Evolutionary conservation across 2,329 filamentous ascomycete species (phyloP).

Genomic region (Cladosporium sp.): DNA sequence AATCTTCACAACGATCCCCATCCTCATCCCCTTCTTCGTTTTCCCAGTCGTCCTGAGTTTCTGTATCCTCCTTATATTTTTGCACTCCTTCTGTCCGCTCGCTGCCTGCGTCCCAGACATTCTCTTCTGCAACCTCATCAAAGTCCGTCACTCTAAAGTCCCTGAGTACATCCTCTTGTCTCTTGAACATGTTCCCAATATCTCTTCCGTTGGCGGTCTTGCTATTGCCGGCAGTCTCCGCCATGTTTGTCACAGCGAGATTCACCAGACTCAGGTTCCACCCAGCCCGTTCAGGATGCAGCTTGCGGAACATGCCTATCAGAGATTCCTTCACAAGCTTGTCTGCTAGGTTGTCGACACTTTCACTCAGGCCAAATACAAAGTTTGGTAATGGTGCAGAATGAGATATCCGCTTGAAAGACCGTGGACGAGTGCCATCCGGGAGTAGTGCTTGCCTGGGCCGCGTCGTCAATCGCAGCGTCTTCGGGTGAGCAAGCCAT

Average conservation of each 20-base stretch:
- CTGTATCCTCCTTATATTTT: neutral
- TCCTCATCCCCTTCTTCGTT: slow-evolving; percentile 25
- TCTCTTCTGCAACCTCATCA: slow-evolving; percentile 20
- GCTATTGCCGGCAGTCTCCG: slow-evolving; percentile 45
- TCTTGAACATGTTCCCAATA: slow-evolving; percentile 79
- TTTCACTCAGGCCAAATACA: slow-evolving; percentile 64
- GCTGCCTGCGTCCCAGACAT: neutral
- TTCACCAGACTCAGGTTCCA: slow-evolving; percentile 87
- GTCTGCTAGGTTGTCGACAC: slow-evolving; percentile 61
- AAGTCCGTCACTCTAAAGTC: slow-evolving; percentile 63
- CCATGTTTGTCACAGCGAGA: slow-evolving; percentile 84
- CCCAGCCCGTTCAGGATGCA: slow-evolving; percentile 67
- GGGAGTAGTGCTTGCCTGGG: slow-evolving; percentile 56
- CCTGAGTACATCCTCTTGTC: slow-evolving; percentile 67
- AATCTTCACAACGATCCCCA: slow-evolving; percentile 40
- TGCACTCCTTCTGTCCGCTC: neutral
- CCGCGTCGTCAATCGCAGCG: slow-evolving; percentile 76
- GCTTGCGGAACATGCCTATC: slow-evolving; percentile 69
- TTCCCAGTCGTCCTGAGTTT: slow-evolving; percentile 23
- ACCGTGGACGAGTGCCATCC: slow-evolving; percentile 57
- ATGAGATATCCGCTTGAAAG: slow-evolving; percentile 70
- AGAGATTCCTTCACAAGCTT: slow-evolving; percentile 69
- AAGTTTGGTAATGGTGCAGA: slow-evolving; percentile 73
- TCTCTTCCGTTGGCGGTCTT: slow-evolving; percentile 61
- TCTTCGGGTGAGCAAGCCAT: slow-evolving; percentile 82